A percentile compares a stretch with the other conserved stretches of the same genome.
Evolutionary conservation across 2,329 filamentous ascomycete species (phyloP).

Genomic region (Cercospora sp.): DNA sequence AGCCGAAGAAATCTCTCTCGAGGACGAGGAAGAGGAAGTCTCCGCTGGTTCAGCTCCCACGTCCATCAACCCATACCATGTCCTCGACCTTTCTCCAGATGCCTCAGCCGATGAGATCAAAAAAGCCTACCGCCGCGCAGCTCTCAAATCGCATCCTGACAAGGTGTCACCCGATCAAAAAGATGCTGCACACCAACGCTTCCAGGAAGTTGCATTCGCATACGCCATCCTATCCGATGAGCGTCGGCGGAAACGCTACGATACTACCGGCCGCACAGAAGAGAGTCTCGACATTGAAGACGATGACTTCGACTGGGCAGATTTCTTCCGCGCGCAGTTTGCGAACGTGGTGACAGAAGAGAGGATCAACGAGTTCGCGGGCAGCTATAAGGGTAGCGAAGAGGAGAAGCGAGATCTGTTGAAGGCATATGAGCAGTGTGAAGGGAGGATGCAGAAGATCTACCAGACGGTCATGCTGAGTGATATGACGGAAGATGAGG

Average conservation of each 20-base stretch:
- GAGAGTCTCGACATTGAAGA: constrained; percentile 67
- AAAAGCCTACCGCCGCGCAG: constrained; percentile 85
- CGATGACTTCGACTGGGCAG: constrained; percentile 80
- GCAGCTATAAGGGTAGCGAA: constrained; percentile 78
- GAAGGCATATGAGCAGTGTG: constrained; percentile 67
- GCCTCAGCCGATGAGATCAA: constrained; percentile 81
- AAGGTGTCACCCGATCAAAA: constrained; percentile 59
- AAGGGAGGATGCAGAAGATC: constrained; percentile 74
- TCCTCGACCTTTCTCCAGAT: constrained; percentile 65
- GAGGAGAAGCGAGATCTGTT: constrained; percentile 82
- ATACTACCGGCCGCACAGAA: constrained; percentile 83
- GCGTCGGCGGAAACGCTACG: constrained; percentile 78
- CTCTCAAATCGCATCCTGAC: constrained; percentile 77
- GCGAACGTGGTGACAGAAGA: constrained; percentile 71
- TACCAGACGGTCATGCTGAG: constrained; percentile 88
- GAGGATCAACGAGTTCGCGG: constrained; percentile 72
- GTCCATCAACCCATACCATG: constrained; percentile 73
- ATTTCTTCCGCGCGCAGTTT: constrained; percentile 85
- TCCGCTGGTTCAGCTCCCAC: constrained; percentile 63
- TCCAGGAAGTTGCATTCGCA: constrained; percentile 89
- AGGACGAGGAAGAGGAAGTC: constrained; percentile 48
- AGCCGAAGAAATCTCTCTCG: constrained; percentile 8
- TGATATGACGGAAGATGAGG: constrained; percentile 78
- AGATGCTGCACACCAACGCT: constrained; percentile 71
- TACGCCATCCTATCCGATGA: constrained; percentile 90